Evolutionary conservation across 352 stramenopile genomes (phyloP), one percentile per base, ranked within the genome.

Genomic region (Saprolegnia parasitica): DNA sequence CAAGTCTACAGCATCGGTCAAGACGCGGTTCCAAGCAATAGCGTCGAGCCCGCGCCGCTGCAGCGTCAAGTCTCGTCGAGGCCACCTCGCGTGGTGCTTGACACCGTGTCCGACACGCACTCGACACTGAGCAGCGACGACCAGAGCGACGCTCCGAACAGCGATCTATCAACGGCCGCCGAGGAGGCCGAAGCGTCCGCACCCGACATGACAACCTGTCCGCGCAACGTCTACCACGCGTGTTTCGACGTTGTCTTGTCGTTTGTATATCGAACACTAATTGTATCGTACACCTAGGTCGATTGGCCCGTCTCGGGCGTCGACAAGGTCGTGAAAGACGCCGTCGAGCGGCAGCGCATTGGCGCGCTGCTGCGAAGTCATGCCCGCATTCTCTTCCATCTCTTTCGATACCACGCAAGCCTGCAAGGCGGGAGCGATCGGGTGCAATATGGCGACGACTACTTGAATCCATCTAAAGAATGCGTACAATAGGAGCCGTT

Each of bases 321-420:
- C 11, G 81, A 87, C 1, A 83, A 78, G 40, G 67, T 78, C 26
- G 80, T 91, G 5, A 80, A 76, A 16, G 83, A 91, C 40, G 83
- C 79, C 35, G 83, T 89, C 5, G 83, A 91, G 73, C 77, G 81
- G 21, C 79, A 81, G 32, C 80, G 83, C 29, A 89, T 89, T 54
- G 72, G 77, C 21, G 26, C 37, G 18, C 75, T 80, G 13, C 46
- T 91, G 8, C 71, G 75, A 37, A 73, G 39, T n/a, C 73, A 68
- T 49, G 88, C 88, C 61, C 83, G 83, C 29, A 78, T 88, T 29
- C 32, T 91, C 45, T 70, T 89, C 18, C 80, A 81, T 71, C 87
- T 86, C 71, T 89, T 88, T 73, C 80, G 81, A 18, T 79, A 77
- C 50, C 85, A 84, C 61, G 78, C 80, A 15, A 82, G 42, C 42